Percentiles rank a stretch among this genome's conserved stretches.
Conservation (phyloP, 2,329 filamentous ascomycete species). For the Talaromyces islandicus region DNA sequence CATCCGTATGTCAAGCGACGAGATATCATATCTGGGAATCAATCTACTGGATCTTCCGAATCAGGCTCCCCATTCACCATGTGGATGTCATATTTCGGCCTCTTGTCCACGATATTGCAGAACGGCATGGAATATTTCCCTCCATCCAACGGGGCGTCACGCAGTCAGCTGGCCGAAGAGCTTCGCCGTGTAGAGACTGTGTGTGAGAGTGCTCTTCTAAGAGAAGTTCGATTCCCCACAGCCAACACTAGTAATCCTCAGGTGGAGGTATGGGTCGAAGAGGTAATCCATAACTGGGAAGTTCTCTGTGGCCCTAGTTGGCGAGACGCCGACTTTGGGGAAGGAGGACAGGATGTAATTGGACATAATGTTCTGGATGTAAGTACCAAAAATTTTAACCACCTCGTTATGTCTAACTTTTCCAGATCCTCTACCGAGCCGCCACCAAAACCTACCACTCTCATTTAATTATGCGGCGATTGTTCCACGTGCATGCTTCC, state of each 20-base stretch:
- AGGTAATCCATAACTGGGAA: constrained; percentile 79
- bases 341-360: constrained; percentile 69
- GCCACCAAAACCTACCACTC: constrained; percentile 95
- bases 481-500: constrained; percentile 82
- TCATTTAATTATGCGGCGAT: constrained; percentile 73
- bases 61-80: constrained; percentile 44
- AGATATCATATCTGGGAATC: constrained; percentile 17
- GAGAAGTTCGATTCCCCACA: constrained; percentile 75
- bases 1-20: constrained; percentile 29
- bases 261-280: constrained; percentile 74
- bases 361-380: constrained; percentile 70
- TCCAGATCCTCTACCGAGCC: constrained; percentile 74
- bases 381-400: constrained; percentile 16
- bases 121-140: constrained; percentile 37
- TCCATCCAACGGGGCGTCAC: constrained; percentile 36
- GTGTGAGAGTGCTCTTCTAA: constrained; percentile 73
- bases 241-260: constrained; percentile 73
- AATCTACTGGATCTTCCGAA: constrained; percentile 16
- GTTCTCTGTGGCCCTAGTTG: constrained; percentile 73
- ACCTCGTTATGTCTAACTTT: background rate
- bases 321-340: constrained; percentile 73
- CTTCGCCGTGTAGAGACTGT: constrained; percentile 70
- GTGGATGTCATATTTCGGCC: constrained; percentile 80
- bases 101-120: constrained; percentile 70
- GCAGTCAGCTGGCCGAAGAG: constrained; percentile 65